phyloP scores from a whole-genome alignment of 108 stramenopile species.

The Epipyxis sp. region DNA sequence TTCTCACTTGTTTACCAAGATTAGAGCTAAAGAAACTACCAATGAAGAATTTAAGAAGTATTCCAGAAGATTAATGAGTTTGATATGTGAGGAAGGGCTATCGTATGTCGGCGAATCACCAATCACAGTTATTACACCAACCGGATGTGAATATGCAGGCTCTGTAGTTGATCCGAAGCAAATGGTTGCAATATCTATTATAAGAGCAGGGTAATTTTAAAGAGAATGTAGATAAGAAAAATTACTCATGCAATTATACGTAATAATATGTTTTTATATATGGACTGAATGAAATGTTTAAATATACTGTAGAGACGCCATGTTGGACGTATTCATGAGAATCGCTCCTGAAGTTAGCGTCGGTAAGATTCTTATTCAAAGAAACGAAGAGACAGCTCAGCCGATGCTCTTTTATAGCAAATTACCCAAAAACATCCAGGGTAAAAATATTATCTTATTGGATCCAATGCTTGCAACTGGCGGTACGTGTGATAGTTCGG shows the following conservation, averaged over 20 bases:
- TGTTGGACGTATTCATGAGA: conserved; percentile 76
- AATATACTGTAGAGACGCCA: too few species aligned
- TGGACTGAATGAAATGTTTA: too few species aligned
- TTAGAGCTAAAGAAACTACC: conserved; percentile 1
- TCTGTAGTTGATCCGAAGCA: conserved; percentile 41
- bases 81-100: conserved; percentile 82
- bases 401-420: conserved; percentile 83
- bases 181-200: conserved; percentile 78
- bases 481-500: too few species aligned
- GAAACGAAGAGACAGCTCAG: conserved; percentile 75
- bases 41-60: not conserved
- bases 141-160: conserved; percentile 61
- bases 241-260: too few species aligned
- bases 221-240: too few species aligned
- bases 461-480: conserved; percentile 99
- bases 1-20: not conserved
- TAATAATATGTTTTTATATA: too few species aligned
- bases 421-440: conserved; percentile 69
- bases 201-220: conserved; percentile 92
- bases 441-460: conserved; percentile 75
- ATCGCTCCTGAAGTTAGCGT: conserved; percentile 68
- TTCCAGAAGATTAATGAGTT: conserved; percentile 14
- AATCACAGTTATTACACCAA: conserved; percentile 66
- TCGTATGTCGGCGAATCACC: conserved; percentile 60
- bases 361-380: conserved; percentile 94